phyloP scores from a whole-genome alignment of 2,329 filamentous ascomycete species.

The Capronia epimyces region DNA sequence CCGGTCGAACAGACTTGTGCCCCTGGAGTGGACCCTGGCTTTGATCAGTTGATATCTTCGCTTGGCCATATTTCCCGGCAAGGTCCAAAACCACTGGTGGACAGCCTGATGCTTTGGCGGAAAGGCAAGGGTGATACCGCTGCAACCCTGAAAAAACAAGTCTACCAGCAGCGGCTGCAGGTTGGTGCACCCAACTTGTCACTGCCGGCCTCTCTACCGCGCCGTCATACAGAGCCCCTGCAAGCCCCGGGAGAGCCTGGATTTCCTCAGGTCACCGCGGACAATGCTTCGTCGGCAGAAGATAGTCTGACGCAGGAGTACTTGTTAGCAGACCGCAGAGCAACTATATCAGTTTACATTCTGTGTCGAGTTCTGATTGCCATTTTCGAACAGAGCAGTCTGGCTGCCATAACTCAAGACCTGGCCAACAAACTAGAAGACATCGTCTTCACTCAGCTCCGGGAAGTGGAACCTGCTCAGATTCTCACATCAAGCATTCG shows the following conservation, averaged over 20 bases:
- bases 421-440: conserved; percentile 92
- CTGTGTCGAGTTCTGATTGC: conserved; percentile 90
- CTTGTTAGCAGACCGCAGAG: conserved; percentile 76
- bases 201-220: conserved; percentile 46
- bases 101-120: conserved; percentile 96
- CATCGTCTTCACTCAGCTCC: conserved; percentile 94
- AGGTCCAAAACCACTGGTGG: conserved; percentile 90
- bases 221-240: conserved; percentile 69
- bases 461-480: conserved; percentile 78
- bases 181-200: conserved; percentile 4
- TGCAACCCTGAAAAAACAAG: conserved; percentile 54
- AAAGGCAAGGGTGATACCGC: conserved; percentile 92
- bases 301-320: conserved; percentile 51
- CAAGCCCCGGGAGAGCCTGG: conserved; percentile 42
- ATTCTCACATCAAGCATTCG: conserved; percentile 66
- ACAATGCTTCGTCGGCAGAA: conserved; percentile 31
- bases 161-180: conserved; percentile 21
- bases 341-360: conserved; percentile 92
- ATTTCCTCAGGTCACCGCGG: conserved; percentile 30
- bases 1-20: conserved; percentile 87
- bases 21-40: conserved; percentile 75
- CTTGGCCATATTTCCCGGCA: conserved; percentile 90
- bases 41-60: conserved; percentile 90
- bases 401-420: conserved; percentile 75
- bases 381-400: conserved; percentile 82